These are phyloP conservation scores for Penicillium waksmanii DNA, from an alignment of 495 filamentous ascomycete species.

Conservation along the genomic window DNA sequence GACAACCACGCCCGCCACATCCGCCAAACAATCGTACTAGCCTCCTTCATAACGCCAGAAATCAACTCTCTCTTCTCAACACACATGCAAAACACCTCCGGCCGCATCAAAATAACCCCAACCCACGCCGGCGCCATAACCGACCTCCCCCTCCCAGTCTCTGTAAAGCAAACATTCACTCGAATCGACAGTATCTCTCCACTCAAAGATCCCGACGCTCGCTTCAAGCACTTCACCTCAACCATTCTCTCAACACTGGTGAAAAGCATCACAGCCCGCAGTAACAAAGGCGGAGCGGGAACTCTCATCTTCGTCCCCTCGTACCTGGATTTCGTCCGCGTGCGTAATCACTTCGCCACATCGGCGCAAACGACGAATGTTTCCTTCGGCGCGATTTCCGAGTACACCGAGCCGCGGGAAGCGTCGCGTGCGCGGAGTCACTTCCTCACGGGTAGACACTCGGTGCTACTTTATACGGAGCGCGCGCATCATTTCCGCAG, in stretches of 20 bases:
- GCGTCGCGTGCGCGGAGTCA: slow-evolving; percentile 83
- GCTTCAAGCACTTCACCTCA: slow-evolving; percentile 90
- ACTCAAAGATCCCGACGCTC: slow-evolving; percentile 75
- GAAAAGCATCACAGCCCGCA: slow-evolving; percentile 53
- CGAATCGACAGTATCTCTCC: slow-evolving; percentile 76
- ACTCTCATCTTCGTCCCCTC: slow-evolving; percentile 86
- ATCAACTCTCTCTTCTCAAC: slow-evolving; percentile 76
- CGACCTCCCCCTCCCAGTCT: slow-evolving; percentile 64
- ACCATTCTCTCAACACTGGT: slow-evolving; percentile 74
- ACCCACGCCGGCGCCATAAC: slow-evolving; percentile 68
- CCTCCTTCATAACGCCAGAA: slow-evolving; percentile 86
- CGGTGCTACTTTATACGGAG: slow-evolving; percentile 86
- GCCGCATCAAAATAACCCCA: slow-evolving; percentile 71
- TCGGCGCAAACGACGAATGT: slow-evolving; percentile 66
- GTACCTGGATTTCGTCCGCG: slow-evolving; percentile 90
- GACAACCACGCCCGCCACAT: slow-evolving; percentile 79
- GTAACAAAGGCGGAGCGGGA: slow-evolving; percentile 47
- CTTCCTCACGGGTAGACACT: slow-evolving; percentile 80
- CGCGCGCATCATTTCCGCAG: slow-evolving; percentile 93
- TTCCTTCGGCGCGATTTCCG: slow-evolving; percentile 83
- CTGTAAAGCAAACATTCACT: slow-evolving; percentile 84
- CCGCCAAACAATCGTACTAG: slow-evolving; percentile 80
- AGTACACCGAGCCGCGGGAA: slow-evolving; percentile 78
- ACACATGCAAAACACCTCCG: slow-evolving; percentile 78
- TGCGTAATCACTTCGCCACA: slow-evolving; percentile 89